Evolutionary conservation across 1,284 basidiomycete genomes (phyloP).

Genomic region (Sparassis latifolia): DNA sequence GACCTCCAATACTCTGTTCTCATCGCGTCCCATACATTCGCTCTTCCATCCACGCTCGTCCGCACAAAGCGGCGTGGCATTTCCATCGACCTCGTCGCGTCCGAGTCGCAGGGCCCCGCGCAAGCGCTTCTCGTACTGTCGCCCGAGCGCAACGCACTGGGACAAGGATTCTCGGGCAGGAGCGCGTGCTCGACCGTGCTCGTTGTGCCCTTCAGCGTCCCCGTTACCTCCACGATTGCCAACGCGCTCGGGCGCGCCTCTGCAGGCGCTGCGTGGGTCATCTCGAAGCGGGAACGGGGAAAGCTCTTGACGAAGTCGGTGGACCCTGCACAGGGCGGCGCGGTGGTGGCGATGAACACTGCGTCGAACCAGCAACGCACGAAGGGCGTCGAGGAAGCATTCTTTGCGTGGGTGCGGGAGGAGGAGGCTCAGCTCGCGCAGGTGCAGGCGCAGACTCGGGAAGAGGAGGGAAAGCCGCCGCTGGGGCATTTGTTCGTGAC

Average conservation of each 20-base stretch:
- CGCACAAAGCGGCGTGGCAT: constrained; percentile 30
- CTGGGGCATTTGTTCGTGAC: constrained; percentile 51
- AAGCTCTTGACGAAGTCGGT: constrained; percentile 11
- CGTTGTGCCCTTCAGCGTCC: constrained; percentile 48
- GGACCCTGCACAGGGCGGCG: constrained; percentile 27
- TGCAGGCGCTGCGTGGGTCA: constrained; percentile 46
- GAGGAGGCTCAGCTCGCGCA: constrained; percentile 15
- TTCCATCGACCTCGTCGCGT: constrained; percentile 23
- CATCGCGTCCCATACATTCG: constrained; percentile 45
- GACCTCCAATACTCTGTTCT: constrained; percentile 67
- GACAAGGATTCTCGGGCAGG: background rate
- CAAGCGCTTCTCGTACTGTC: constrained; percentile 54
- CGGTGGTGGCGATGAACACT: constrained; percentile 32
- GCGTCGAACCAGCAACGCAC: constrained; percentile 23
- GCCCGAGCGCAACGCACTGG: too few relatives aligned
- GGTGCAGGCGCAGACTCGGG: constrained; percentile 1
- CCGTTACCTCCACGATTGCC: constrained; percentile 50
- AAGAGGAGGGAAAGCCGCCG: constrained; percentile 6
- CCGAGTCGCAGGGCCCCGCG: constrained; percentile 23
- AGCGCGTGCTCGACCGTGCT: constrained; percentile 43
- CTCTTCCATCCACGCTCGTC: constrained; percentile 44
- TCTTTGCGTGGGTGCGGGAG: constrained; percentile 44
- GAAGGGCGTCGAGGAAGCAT: constrained; percentile 38
- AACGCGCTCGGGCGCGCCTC: constrained; percentile 50
- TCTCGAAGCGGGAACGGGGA: background rate